Conservation (phyloP, 441 rosid genomes). For the Monsonia emarginata region DNA sequence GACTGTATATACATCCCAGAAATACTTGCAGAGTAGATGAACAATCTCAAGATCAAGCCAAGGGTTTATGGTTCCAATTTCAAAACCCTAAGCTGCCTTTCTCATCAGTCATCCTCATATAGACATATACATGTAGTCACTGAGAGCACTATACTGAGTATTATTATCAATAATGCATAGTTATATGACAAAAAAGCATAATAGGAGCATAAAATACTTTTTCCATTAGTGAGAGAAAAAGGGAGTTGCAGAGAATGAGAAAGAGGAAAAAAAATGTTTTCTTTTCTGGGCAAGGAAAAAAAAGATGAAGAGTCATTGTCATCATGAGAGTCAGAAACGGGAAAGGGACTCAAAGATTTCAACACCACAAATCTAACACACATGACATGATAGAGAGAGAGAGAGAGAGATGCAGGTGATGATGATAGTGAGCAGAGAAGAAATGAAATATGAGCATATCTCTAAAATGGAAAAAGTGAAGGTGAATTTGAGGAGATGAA, state of each 20-base stretch:
- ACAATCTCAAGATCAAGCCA: not conserved
- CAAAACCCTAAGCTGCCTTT: not conserved
- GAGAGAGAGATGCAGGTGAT: not conserved
- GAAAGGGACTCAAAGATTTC: constrained; percentile 42
- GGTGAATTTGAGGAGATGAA: not conserved
- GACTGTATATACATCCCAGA: not conserved
- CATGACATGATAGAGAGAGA: not conserved
- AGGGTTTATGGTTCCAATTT: not conserved
- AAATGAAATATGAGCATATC: too few relatives aligned
- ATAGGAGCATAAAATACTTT: constrained; percentile 8
- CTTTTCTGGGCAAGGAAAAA: constrained; percentile 15
- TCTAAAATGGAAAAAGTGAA: not conserved
- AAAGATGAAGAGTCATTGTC: constrained; percentile 46
- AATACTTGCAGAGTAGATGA: not conserved
- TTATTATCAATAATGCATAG: not conserved
- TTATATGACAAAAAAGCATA: not conserved
- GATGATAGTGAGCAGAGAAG: not conserved
- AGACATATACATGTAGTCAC: not conserved
- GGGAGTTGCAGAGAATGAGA: constrained; percentile 15
- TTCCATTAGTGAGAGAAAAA: constrained; percentile 4
- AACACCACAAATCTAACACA: not conserved
- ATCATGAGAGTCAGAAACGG: constrained; percentile 53
- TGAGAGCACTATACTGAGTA: not conserved
- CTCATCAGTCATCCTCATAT: not conserved
- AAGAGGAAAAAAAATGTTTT: constrained; percentile 21